Evolutionary conservation across 768 basidiomycete species (phyloP), one percentile per base, ranked within the genome.

Genomic region (Megacollybia marginata): DNA sequence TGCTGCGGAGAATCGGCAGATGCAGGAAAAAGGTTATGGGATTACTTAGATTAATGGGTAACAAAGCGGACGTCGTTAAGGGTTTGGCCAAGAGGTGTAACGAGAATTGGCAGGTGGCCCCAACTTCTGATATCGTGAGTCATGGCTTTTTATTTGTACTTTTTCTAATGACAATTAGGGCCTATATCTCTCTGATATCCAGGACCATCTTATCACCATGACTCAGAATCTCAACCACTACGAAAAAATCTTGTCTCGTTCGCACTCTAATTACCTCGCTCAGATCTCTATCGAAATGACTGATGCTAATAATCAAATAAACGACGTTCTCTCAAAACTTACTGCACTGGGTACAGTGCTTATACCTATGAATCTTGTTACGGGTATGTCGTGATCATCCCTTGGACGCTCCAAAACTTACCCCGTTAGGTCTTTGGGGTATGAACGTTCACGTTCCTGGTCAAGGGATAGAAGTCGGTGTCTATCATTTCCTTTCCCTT

Each of bases 221-320:
- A 99, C 96, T 2, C 96, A 99, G 69, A 98, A 95, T 63, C 64
- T 99, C 75, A 99, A 98, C 64, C 96, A 98, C 68, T 99, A 98
- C 73, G 96, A 99, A 65, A 99, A 98, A 75, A 98, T 99, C 61
- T 76, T 99, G 9, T 98, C 95, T 4, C 85, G 96, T 36, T 97
- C 95, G 36, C 96, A 99, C 67, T 97, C 94, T 34, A 99, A 99
- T 64, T 99, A 99, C 69, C 85, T 99, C 46, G 96, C 96, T 1
- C 96, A 98, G 61, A 99, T 99, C 58, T 96, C 93, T 40, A 98
- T 99, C 68, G 96, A 98, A 72, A 99, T 98, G 95, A 95, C 92
- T 33, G 94, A 97, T 59, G 96, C 96, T 38, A 99, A 99, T 70
- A 99, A 99, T 66, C 93, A 98, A 71, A 99, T 98, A 72, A 99